phyloP scores from a whole-genome alignment of 1,284 basidiomycete species.

The Polyporus tsugae region DNA sequence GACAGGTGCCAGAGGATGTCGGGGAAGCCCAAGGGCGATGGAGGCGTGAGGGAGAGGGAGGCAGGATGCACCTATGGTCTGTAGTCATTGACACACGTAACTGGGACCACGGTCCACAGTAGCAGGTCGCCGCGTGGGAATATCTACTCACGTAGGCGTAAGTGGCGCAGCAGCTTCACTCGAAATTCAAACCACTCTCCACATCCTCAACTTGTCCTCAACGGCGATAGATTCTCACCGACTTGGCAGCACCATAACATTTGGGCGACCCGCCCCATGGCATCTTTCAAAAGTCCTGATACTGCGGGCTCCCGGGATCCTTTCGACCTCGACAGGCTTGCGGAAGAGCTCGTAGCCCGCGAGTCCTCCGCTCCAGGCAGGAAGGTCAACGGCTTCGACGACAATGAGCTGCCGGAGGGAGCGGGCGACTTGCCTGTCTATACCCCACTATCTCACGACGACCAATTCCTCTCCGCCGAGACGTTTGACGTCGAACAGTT shows the following conservation, averaged over 20 bases:
- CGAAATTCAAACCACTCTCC: not conserved
- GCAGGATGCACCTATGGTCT: not conserved
- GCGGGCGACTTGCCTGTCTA: slow-evolving; percentile 74
- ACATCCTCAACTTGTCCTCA: not conserved
- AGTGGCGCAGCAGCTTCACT: not conserved
- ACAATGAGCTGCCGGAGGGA: slow-evolving; percentile 28
- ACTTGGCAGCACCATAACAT: not conserved
- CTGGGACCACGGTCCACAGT: not conserved
- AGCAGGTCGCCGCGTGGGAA: not conserved
- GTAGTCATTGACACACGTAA: not conserved
- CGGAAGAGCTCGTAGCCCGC: slow-evolving; percentile 72
- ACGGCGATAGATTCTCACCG: not conserved
- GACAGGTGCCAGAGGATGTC: not conserved
- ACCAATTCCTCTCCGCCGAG: slow-evolving; percentile 73
- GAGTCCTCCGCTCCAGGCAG: slow-evolving; percentile 47
- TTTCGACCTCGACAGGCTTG: slow-evolving; percentile 73
- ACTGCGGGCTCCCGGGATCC: slow-evolving; percentile 50
- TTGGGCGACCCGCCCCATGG: slow-evolving; percentile 20
- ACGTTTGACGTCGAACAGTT: slow-evolving; percentile 89
- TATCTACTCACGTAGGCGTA: not conserved
- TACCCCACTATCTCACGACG: slow-evolving; percentile 81
- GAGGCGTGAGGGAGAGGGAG: not conserved
- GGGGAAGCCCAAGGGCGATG: not conserved
- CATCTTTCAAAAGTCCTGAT: slow-evolving; percentile 27
- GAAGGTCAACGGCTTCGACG: slow-evolving; percentile 19